Percentiles rank a stretch among this genome's conserved stretches.
phyloP scores from a whole-genome alignment of 805 yeast genomes.

The Saturnispora ahearnii region DNA sequence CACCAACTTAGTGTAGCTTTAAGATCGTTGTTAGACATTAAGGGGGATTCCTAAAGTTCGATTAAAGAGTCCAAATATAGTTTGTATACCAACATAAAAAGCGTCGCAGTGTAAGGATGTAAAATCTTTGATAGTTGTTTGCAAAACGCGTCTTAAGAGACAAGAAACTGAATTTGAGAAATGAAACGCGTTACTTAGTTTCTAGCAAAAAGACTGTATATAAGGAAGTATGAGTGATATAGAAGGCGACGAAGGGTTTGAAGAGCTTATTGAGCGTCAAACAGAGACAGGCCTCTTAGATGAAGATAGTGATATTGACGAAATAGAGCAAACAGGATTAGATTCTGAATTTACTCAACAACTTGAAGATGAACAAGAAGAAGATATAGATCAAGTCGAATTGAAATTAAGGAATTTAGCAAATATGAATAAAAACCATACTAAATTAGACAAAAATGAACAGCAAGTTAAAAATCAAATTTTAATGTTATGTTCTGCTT shows the following conservation, averaged over 20 bases:
- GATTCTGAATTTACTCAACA: not conserved
- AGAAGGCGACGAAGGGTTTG: conserved; percentile 15
- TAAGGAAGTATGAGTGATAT: not conserved
- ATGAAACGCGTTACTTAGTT: not conserved
- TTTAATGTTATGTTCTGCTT: conserved; percentile 72
- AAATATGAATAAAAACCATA: not conserved
- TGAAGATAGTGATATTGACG: conserved; percentile 6
- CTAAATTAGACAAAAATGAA: conserved; percentile 17
- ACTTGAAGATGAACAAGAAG: conserved; percentile 3
- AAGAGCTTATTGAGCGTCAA: conserved; percentile 14
- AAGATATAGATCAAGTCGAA: not conserved
- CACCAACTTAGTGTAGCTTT: not conserved
- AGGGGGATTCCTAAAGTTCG: too few relatives aligned
- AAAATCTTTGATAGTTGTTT: not conserved
- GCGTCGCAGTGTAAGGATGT: not conserved
- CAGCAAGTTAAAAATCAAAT: conserved; percentile 58
- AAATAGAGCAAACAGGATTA: not conserved
- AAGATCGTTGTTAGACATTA: too few relatives aligned
- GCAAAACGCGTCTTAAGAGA: not conserved
- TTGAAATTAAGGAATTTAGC: not conserved
- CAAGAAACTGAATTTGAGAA: not conserved
- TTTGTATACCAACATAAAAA: not conserved
- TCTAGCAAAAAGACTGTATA: not conserved
- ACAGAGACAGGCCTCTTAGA: not conserved
- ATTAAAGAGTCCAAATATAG: too few relatives aligned